Evolutionary conservation across 1,284 basidiomycete species (phyloP), one percentile per base, ranked within the genome.

Genomic region (Hypsizygus ulmarius): DNA sequence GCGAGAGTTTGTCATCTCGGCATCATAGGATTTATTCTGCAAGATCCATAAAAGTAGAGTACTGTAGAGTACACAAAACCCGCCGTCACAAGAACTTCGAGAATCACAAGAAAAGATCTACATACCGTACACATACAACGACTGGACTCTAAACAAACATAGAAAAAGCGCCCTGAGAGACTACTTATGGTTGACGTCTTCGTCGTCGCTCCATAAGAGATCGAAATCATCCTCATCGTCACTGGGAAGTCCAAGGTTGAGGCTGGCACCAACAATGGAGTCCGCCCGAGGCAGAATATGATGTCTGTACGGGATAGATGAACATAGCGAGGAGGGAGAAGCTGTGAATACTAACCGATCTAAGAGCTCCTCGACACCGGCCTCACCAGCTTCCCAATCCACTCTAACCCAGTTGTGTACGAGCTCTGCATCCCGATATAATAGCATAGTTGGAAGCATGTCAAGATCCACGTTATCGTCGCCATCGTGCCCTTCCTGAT

Each of bases 381-480:
- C 76, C 27, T 68, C 60, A 5, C 80, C 82, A 0, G 86, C 86
- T 61, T 91, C 90, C 85, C 86, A 90, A 63, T 93, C 90, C 2
- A 93, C 86, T 15, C 90, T 75, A 2, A 92, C 85, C 84, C 90
- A 90, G 42, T 86, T 90, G 56, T 88, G 78, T 16, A 87, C 80
- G 11, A 93, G 77, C 49, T 91, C 81, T n/a, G 90, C 90, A 47
- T 78, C 81, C 10, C 84, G 84, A 61, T 93, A 93, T 3, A 89
- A 85, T 5, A 93, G 73, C 58, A 93, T 65, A 1, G 90, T 93
- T 0, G 91, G 90, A 6, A 93, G 74, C 70, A 93, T 81, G 58
- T 92, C 90, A 1, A 81, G 76, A 57, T 92, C 89, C 25, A 89
- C 83, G 25, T 75, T 64, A 39, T 78, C 77, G 37, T 81, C 69